Conservation (phyloP, 345 rosid species). For the Aquilaria sinensis region DNA sequence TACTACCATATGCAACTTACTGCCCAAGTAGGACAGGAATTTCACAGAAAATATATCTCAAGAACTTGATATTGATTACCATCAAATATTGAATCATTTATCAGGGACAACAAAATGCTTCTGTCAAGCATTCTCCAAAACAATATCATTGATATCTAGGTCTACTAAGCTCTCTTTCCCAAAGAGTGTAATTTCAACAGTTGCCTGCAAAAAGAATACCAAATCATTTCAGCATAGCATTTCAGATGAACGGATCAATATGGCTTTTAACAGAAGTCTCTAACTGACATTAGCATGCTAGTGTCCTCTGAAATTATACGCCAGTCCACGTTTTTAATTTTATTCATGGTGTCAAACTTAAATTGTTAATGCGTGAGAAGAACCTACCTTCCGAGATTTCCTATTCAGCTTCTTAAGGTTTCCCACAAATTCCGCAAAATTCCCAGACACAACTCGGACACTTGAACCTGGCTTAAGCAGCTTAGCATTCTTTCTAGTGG, state of each 20-base stretch:
- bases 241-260: neutral
- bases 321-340: neutral
- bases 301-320: constrained; percentile 1
- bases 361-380: constrained; percentile 4
- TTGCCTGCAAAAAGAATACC: constrained; percentile 53
- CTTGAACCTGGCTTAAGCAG: constrained; percentile 53
- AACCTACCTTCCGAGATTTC: constrained; percentile 60
- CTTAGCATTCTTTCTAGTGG: constrained; percentile 25
- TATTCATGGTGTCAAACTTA: neutral
- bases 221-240: neutral
- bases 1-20: no score
- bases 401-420: constrained; percentile 66
- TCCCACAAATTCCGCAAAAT: constrained; percentile 69
- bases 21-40: no score
- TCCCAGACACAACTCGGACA: constrained; percentile 71
- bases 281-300: neutral
- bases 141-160: constrained; percentile 67
- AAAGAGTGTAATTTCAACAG: constrained; percentile 69
- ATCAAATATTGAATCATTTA: no score
- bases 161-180: constrained; percentile 89
- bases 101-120: no score
- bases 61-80: no score
- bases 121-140: constrained; percentile 22
- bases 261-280: no score
- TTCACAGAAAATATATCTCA: no score